These are phyloP conservation scores for Boehmeria nivea DNA, from an alignment of 306 rosid genomes.

Conservation along the genomic window DNA sequence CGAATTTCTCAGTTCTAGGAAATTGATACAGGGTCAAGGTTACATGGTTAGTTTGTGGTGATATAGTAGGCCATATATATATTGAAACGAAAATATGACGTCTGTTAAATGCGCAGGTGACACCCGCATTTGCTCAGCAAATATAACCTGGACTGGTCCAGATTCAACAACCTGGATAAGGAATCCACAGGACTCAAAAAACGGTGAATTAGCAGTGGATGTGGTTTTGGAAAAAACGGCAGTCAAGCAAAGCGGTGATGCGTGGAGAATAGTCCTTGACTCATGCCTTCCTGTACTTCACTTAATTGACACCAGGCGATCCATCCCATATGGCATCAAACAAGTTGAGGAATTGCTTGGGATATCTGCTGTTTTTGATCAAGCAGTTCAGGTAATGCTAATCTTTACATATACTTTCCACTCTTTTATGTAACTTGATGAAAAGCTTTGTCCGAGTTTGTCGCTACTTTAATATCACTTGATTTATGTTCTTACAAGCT, in stretches of 20 bases:
- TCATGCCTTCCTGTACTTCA: constrained; percentile 89
- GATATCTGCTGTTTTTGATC: constrained; percentile 80
- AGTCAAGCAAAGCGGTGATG: constrained; percentile 81
- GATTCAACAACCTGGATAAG: constrained; percentile 75
- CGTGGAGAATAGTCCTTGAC: constrained; percentile 87
- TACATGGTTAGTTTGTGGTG: too few relatives aligned
- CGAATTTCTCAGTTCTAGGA: neutral
- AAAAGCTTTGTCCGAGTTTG: neutral
- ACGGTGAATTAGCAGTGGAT: constrained; percentile 84
- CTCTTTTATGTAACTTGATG: neutral
- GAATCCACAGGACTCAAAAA: constrained; percentile 45
- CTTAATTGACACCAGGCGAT: constrained; percentile 81
- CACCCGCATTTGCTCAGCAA: constrained; percentile 67
- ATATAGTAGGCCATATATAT: too few relatives aligned
- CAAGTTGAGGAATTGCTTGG: constrained; percentile 84
- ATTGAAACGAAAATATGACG: neutral
- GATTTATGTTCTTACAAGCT: neutral
- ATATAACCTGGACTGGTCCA: constrained; percentile 72
- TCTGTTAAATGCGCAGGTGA: constrained; percentile 49
- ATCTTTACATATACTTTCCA: neutral
- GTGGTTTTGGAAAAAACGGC: constrained; percentile 62
- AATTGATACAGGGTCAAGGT: neutral
- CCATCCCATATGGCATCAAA: constrained; percentile 77
- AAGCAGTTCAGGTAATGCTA: constrained; percentile 72
- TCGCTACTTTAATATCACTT: neutral